Evolutionary conservation across 768 basidiomycete genomes (phyloP).

Genomic region (Lactifluus volemus): DNA sequence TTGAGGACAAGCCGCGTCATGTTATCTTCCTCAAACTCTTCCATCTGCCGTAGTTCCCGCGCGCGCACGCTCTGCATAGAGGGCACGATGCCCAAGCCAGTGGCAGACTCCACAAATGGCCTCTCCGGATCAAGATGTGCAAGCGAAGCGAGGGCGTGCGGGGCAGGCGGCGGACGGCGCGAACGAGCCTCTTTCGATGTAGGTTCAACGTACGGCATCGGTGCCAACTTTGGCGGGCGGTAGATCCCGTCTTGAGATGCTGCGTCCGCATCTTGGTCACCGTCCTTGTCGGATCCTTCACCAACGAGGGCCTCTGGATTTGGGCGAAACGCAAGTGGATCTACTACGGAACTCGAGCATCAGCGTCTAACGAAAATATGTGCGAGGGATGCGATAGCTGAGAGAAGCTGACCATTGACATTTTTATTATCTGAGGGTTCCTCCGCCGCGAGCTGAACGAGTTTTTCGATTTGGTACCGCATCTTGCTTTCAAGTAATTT

Average conservation of each 20-base stretch:
- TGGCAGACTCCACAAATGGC: slow-evolving; percentile 62
- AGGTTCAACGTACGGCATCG: slow-evolving; percentile 72
- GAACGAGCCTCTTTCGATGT: slow-evolving; percentile 40
- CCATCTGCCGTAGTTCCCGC: slow-evolving; percentile 68
- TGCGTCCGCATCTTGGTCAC: slow-evolving; percentile 24
- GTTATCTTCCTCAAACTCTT: slow-evolving; percentile 91
- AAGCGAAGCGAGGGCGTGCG: slow-evolving; percentile 52
- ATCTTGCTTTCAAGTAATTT: slow-evolving; percentile 78
- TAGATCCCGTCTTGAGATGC: slow-evolving; percentile 48
- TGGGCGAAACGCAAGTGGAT: slow-evolving; percentile 87
- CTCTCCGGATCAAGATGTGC: slow-evolving; percentile 44
- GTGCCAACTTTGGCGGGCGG: slow-evolving; percentile 80
- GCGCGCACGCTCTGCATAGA: slow-evolving; percentile 60
- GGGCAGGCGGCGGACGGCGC: slow-evolving; percentile 46
- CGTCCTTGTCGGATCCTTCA: slow-evolving; percentile 30
- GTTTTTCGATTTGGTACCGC: slow-evolving; percentile 93
- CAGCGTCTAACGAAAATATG: neutral
- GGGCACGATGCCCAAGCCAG: slow-evolving; percentile 60
- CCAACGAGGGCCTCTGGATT: slow-evolving; percentile 70
- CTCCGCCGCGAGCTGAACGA: slow-evolving; percentile 70
- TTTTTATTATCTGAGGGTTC: slow-evolving; percentile 33
- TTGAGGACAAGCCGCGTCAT: slow-evolving; percentile 86
- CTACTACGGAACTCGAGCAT: slow-evolving; percentile 32
- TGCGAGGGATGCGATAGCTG: neutral
- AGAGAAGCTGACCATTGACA: slow-evolving; percentile 48